Evolutionary conservation across 1,139 yeast species (phyloP).

Genomic region (Candida pseudocylindracea): DNA sequence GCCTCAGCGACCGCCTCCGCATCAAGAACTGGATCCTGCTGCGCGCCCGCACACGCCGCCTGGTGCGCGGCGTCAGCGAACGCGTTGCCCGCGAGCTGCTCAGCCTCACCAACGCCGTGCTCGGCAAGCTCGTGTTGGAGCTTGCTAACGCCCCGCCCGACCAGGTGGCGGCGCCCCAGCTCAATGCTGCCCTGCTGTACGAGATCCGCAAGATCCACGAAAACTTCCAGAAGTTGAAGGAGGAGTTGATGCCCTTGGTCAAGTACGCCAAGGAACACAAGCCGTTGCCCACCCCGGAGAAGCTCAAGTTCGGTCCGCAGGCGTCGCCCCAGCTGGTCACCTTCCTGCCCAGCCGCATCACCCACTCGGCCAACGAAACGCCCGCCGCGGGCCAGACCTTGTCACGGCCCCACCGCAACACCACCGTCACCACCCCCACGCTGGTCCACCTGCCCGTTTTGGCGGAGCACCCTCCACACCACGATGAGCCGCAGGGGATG

Average conservation of each 20-base stretch:
- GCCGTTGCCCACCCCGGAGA: conserved; percentile 34
- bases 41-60: conserved; percentile 10
- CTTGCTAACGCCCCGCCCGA: conserved; percentile 3
- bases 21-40: conserved; percentile 27
- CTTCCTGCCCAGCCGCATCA: background rate
- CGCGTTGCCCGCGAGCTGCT: conserved; percentile 11
- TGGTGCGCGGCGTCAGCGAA: conserved; percentile 15
- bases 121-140: conserved; percentile 6
- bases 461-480: too few species aligned
- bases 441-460: background rate
- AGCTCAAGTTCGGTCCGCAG: conserved; percentile 5
- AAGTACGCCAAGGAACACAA: conserved; percentile 28
- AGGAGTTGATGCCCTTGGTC: conserved; percentile 29
- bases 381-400: background rate
- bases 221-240: conserved; percentile 23
- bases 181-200: background rate
- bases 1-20: conserved; percentile 17
- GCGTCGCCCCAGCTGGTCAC: background rate
- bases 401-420: background rate
- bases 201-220: conserved; percentile 21
- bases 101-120: conserved; percentile 15
- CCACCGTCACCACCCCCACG: background rate
- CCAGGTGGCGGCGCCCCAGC: conserved; percentile 1
- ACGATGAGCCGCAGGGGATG: background rate
- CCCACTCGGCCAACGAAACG: background rate